Conservation (phyloP, 495 filamentous ascomycete species). For the Neurospora sp. region DNA sequence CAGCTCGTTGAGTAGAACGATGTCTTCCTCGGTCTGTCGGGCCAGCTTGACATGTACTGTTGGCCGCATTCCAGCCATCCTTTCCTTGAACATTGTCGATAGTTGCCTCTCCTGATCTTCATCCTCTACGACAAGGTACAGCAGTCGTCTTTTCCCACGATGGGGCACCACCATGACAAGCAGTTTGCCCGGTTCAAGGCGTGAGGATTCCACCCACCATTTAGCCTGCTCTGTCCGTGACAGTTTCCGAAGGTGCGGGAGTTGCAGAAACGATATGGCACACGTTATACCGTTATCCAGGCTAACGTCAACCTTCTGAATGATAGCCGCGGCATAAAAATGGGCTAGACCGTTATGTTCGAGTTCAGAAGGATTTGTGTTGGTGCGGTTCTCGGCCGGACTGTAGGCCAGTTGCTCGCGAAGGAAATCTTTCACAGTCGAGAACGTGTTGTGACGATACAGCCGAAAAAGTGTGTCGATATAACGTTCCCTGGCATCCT, state of each 20-base stretch:
- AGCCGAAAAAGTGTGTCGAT: constrained; percentile 64
- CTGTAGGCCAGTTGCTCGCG: constrained; percentile 24
- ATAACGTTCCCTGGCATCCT: constrained; percentile 39
- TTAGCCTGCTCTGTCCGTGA: constrained; percentile 29
- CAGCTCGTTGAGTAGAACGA: background rate
- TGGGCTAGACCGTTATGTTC: constrained; percentile 15
- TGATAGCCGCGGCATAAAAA: constrained; percentile 28
- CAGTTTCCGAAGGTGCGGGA: constrained; percentile 23
- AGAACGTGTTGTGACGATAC: constrained; percentile 54
- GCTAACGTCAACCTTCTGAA: constrained; percentile 32
- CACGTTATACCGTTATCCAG: constrained; percentile 36
- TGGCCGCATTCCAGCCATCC: background rate
- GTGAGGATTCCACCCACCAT: constrained; percentile 53
- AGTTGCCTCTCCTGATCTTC: background rate
- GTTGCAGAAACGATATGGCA: constrained; percentile 44
- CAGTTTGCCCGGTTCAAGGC: constrained; percentile 45
- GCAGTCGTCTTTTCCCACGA: constrained; percentile 22
- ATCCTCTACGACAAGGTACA: constrained; percentile 40
- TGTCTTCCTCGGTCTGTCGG: background rate
- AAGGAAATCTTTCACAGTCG: constrained; percentile 49
- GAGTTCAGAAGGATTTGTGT: background rate
- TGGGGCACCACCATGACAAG: constrained; percentile 42
- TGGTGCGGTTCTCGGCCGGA: background rate
- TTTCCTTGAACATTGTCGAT: background rate
- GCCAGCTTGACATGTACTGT: background rate